A percentile compares a stretch with the other conserved stretches of the same genome.
Evolutionary conservation across 176 grass and related monocot genomes (phyloP).

Genomic region (Triticum monococcum): DNA sequence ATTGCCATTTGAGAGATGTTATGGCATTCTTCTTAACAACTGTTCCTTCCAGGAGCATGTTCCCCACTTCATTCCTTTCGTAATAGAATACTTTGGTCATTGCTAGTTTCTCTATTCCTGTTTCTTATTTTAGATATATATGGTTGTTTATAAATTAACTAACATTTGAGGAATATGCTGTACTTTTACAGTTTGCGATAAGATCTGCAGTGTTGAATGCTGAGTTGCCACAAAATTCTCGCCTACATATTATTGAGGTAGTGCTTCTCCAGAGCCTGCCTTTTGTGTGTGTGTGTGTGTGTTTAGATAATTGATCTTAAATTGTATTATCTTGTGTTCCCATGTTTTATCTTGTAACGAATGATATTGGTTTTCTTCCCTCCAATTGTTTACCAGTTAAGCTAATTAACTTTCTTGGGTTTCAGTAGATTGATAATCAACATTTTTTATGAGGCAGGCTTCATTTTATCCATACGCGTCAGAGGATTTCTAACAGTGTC

Average conservation of each 20-base stretch:
- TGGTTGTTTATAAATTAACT: neutral
- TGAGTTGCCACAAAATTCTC: conserved; percentile 98
- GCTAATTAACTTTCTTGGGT: neutral
- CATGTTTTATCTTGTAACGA: conserved; percentile 4
- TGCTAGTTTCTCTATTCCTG: conserved; percentile 7
- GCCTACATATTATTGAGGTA: conserved; percentile 95
- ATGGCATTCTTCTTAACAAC: neutral
- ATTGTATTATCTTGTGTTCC: conserved; percentile 17
- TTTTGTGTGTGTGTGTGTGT: neutral
- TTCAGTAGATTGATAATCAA: neutral
- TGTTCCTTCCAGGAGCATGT: neutral
- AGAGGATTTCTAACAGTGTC: neutral
- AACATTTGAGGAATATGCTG: neutral
- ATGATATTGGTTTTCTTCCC: neutral
- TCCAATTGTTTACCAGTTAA: neutral
- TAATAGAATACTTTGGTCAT: neutral
- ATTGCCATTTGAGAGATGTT: conserved; percentile 13
- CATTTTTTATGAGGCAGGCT: neutral
- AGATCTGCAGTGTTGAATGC: conserved; percentile 92
- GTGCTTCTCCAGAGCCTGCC: conserved; percentile 1
- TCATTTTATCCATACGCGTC: neutral
- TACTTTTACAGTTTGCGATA: conserved; percentile 74
- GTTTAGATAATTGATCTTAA: neutral
- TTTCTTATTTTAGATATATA: conserved; percentile 19
- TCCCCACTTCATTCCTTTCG: conserved; percentile 5